A percentile compares a stretch with the other conserved stretches of the same genome.
These are phyloP conservation scores for Microthlaspi erraticum DNA, from an alignment of 345 rosid species.

Conservation along the genomic window DNA sequence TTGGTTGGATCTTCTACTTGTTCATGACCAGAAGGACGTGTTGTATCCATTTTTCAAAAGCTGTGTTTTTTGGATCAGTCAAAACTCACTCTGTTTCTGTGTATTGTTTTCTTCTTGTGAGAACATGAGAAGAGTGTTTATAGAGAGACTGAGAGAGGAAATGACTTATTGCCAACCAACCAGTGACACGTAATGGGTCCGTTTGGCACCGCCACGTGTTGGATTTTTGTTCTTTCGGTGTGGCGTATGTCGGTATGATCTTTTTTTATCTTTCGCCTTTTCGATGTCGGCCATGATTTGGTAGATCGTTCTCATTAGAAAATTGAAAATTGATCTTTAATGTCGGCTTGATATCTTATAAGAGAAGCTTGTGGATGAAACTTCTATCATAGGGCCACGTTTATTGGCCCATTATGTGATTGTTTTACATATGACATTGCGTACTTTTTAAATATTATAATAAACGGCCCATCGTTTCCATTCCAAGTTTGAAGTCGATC, in stretches of 20 bases:
- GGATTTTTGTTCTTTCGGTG: conserved; percentile 7
- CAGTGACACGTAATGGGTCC: conserved; percentile 41
- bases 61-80: not conserved
- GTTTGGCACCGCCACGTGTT: conserved; percentile 35
- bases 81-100: not conserved
- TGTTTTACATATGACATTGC: not conserved
- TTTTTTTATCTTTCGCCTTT: not conserved
- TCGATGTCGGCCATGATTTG: conserved; percentile 36
- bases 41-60: conserved; percentile 33
- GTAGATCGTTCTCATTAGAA: conserved; percentile 7
- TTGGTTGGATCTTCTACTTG: conserved; percentile 47
- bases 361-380: not conserved
- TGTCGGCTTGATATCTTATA: conserved; percentile 31
- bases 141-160: conserved; percentile 15
- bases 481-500: not conserved
- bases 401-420: conserved; percentile 13
- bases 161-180: conserved; percentile 33
- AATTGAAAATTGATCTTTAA: not conserved
- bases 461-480: conserved; percentile 1
- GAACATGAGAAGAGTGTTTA: conserved; percentile 2
- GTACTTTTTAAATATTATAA: conserved; percentile 3
- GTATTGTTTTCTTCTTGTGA: conserved; percentile 8
- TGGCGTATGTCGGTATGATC: not conserved
- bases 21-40: conserved; percentile 47
- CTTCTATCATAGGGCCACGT: not conserved